phyloP scores from a whole-genome alignment of 257 asterid genomes.

The Solanum microdontum region DNA sequence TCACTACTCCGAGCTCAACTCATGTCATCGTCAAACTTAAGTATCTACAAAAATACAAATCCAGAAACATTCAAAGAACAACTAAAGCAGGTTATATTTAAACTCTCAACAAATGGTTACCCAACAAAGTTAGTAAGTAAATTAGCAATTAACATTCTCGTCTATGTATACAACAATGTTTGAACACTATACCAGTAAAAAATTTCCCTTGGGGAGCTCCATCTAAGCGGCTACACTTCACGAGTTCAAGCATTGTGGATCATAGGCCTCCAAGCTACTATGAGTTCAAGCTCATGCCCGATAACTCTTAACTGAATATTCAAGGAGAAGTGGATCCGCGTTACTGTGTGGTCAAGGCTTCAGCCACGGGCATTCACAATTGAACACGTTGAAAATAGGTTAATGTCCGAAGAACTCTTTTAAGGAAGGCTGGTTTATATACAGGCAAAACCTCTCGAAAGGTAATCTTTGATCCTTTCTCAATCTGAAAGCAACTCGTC shows the following conservation, averaged over 20 bases:
- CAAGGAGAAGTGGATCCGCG: not conserved
- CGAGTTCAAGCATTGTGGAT: not conserved
- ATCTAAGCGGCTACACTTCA: not conserved
- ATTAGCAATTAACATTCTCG: not conserved
- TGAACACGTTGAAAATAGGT: not conserved
- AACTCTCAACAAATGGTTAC: not conserved
- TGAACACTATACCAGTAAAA: not conserved
- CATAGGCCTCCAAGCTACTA: not conserved
- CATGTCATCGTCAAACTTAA: not conserved
- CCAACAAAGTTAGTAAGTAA: not conserved
- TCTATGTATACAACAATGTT: not conserved
- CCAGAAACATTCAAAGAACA: not conserved
- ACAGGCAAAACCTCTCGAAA: not conserved
- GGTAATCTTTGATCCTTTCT: slow-evolving; percentile 1
- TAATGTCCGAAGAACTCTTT: not conserved
- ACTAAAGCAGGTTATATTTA: not conserved
- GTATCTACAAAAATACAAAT: not conserved
- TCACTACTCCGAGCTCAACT: not conserved
- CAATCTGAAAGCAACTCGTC: slow-evolving; percentile 80
- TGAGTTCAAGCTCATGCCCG: not conserved
- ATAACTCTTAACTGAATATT: not conserved
- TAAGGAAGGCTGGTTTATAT: not conserved
- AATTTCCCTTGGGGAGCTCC: not conserved
- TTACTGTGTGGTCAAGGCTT: not conserved
- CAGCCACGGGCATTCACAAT: not conserved